phyloP scores from a whole-genome alignment of 768 basidiomycete genomes.

The Paxillus ammoniavirescens region DNA sequence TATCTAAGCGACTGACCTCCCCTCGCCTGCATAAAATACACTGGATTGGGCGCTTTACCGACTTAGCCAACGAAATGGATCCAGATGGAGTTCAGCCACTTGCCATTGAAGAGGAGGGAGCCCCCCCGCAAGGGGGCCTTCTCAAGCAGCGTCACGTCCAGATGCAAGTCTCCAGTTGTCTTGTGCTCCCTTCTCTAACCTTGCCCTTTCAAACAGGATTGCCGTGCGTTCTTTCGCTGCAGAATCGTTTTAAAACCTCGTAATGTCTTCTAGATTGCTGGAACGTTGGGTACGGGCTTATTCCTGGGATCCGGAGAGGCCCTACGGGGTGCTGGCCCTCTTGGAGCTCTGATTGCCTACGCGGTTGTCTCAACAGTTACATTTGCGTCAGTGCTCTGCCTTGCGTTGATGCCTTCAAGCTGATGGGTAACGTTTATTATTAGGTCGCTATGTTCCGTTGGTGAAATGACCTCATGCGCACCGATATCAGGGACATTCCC shows the following conservation, averaged over 20 bases:
- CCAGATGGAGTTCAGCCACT: no score
- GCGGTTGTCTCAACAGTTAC: conserved; percentile 62
- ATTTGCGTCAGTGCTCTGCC: conserved; percentile 46
- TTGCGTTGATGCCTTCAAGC: conserved; percentile 23
- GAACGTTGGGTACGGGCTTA: conserved; percentile 72
- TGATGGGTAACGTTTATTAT: not conserved
- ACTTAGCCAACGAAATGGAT: no score
- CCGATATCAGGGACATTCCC: conserved; percentile 80
- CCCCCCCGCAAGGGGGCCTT: no score
- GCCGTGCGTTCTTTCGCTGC: conserved; percentile 43
- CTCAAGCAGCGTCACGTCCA: conserved; percentile 79
- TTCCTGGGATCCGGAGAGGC: conserved; percentile 71
- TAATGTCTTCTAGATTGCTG: conserved; percentile 50
- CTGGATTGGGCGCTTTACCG: no score
- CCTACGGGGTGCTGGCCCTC: conserved; percentile 57
- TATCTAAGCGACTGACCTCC: no score
- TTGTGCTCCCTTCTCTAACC: not conserved
- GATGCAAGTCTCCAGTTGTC: conserved; percentile 46
- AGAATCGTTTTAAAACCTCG: not conserved
- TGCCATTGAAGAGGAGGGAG: no score
- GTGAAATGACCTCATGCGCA: conserved; percentile 79
- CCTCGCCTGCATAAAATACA: no score
- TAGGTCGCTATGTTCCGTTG: conserved; percentile 63
- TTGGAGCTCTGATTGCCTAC: conserved; percentile 67
- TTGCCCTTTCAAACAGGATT: conserved; percentile 29